Conservation (phyloP, 192 early-diverging fungal species). For the Backusella parvicylindrica region DNA sequence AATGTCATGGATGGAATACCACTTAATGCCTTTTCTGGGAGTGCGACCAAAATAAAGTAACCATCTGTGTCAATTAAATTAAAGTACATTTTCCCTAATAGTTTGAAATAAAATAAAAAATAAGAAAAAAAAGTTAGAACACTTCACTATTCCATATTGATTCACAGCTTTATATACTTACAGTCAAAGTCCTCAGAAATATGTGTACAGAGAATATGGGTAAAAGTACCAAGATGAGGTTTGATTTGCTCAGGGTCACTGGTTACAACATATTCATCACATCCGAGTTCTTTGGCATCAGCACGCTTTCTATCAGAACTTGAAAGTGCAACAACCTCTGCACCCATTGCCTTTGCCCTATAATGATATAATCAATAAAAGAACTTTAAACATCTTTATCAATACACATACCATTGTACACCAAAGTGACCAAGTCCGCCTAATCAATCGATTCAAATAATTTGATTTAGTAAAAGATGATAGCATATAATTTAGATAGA, state of each 20-base stretch:
- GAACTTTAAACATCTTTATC: not conserved
- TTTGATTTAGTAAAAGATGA: constrained; percentile 17
- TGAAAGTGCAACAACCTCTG: constrained; percentile 56
- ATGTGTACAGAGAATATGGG: constrained; percentile 27
- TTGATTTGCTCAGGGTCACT: constrained; percentile 11
- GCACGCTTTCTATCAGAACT: constrained; percentile 54
- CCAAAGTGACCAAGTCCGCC: constrained; percentile 67
- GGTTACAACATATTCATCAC: constrained; percentile 31
- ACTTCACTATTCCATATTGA: not conserved
- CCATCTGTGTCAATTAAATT: constrained; percentile 33
- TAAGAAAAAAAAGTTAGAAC: not conserved
- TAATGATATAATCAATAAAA: not conserved
- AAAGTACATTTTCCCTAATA: constrained; percentile 9
- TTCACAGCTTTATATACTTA: not conserved
- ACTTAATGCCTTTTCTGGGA: constrained; percentile 43
- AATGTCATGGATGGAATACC: constrained; percentile 15
- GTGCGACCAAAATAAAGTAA: constrained; percentile 58
- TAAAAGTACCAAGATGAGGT: constrained; percentile 11
- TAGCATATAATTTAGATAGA: constrained; percentile 53
- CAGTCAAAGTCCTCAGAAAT: constrained; percentile 18
- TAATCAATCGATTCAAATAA: not conserved
- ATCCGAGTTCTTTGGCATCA: constrained; percentile 56
- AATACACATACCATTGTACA: constrained; percentile 41
- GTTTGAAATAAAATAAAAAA: not conserved
- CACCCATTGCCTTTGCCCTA: constrained; percentile 39